Base-by-base conservation (phyloP, 768 basidiomycete species). In the Tricholoma matsutake region DNA sequence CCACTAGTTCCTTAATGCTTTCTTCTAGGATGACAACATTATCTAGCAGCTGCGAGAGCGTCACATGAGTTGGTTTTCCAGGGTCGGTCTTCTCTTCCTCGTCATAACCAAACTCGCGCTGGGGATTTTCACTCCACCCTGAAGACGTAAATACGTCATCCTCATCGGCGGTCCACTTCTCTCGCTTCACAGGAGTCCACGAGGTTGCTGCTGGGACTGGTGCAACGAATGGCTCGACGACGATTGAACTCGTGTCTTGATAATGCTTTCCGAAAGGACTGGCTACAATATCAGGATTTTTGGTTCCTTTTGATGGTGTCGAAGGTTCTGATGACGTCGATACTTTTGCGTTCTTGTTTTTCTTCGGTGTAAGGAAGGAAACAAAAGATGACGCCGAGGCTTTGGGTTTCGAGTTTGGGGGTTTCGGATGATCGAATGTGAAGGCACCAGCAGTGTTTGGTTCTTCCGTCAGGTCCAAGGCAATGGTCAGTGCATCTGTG, bases 21-120 rank as follows among this genome's bases (percentile, higher is more conserved):
- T 98, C 96, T 74, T 98, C 96, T 63, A 98, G 71, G 41, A 98
- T 87, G 31, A 98, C 94, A 31, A 96, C 89, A 69, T 98, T 98
- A 71, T 98, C 96, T 71, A 98, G 76, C 58, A 98, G 72, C 63
- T 84, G 87, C 49, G 92, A 94, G 56, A 98, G 78, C 7, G 91
- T 93, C 28, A 96, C 81, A 18, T 72, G 79, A 14, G 74, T 71
- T 13, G 70, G 59, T 32, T 71, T 76, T 54, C 69, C 65, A 55
- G 66, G 63, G 62, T 70, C 69, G 16, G 11, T 18, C 41, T 74
- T 69, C 37, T 63, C 63, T 55, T 70, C 69, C n/a, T 74, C 72
- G 2, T 74, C 74, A 8, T 75, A 70, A 14, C 68, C 69, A 28
- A 55, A 60, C 56, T 52, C 62, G 18, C 56, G 28, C 5, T 25